These are phyloP conservation scores for Venturia oleaginea DNA, from an alignment of 2,329 filamentous ascomycete genomes.

Conservation along the genomic window DNA sequence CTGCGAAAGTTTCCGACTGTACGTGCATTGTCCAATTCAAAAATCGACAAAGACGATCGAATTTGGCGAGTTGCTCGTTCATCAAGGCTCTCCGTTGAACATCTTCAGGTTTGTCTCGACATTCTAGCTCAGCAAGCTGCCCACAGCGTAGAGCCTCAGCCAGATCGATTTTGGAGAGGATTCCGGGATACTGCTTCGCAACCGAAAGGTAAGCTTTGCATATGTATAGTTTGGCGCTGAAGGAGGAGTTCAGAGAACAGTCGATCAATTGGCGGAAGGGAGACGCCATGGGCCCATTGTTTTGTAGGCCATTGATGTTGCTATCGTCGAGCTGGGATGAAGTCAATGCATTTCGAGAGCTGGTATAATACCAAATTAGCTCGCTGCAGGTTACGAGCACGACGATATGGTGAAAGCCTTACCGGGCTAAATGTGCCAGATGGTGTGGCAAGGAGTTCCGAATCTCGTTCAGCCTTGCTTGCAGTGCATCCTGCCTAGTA, in stretches of 20 bases:
- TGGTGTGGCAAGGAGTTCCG: background rate
- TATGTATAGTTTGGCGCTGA: background rate
- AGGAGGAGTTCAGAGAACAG: background rate
- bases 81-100: background rate
- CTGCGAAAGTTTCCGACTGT: background rate
- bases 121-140: background rate
- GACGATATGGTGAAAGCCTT: background rate
- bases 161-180: background rate
- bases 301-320: background rate
- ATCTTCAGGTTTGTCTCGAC: background rate
- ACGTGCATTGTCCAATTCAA: background rate
- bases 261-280: background rate
- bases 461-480: background rate
- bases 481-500: background rate
- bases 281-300: background rate
- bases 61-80: background rate
- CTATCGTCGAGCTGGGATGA: background rate
- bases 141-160: background rate
- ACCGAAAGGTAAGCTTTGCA: background rate
- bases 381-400: background rate
- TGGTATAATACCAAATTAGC: background rate
- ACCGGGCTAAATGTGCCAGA: background rate
- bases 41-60: background rate
- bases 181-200: background rate
- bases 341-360: background rate